Conservation (phyloP, 2,329 filamentous ascomycete species). For the Colletotrichum gigasporum region DNA sequence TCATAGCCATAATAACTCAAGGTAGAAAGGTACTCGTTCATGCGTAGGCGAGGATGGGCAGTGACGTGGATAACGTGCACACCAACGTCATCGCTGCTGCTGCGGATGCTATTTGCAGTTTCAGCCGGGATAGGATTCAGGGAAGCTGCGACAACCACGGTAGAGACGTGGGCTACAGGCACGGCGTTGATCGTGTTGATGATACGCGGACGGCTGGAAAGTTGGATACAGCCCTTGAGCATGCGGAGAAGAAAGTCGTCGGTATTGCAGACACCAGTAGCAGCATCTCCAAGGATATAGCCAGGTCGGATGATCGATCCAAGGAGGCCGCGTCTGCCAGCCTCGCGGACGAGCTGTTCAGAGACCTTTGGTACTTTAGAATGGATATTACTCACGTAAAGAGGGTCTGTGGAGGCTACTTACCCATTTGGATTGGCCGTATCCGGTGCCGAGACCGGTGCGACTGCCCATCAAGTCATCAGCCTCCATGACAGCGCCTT, state of each 20-base stretch:
- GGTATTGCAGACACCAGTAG: constrained; percentile 77
- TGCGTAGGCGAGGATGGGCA: constrained; percentile 78
- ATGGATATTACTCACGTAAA: too few relatives aligned
- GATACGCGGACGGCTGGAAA: constrained; percentile 78
- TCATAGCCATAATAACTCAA: constrained; percentile 79
- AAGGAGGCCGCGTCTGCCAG: constrained; percentile 77
- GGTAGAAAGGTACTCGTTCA: constrained; percentile 79
- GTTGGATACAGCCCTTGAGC: constrained; percentile 87
- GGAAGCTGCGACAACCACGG: constrained; percentile 84
- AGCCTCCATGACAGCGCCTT: constrained; percentile 76
- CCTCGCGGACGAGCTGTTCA: constrained; percentile 77
- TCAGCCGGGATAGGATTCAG: too few relatives aligned
- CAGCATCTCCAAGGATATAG: constrained; percentile 81
- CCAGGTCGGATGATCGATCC: constrained; percentile 84
- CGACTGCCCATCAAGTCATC: constrained; percentile 79
- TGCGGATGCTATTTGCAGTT: neutral
- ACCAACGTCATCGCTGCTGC: constrained; percentile 41
- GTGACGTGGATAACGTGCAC: constrained; percentile 82
- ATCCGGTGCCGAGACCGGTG: constrained; percentile 83
- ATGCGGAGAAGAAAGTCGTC: constrained; percentile 93
- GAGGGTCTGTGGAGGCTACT: too few relatives aligned
- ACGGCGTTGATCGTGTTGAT: constrained; percentile 90
- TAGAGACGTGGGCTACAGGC: constrained; percentile 84
- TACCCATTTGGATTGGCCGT: constrained; percentile 93
- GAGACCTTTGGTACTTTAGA: too few relatives aligned